Conservation (phyloP, 495 filamentous ascomycete genomes). For the Penicillium daleae region DNA sequence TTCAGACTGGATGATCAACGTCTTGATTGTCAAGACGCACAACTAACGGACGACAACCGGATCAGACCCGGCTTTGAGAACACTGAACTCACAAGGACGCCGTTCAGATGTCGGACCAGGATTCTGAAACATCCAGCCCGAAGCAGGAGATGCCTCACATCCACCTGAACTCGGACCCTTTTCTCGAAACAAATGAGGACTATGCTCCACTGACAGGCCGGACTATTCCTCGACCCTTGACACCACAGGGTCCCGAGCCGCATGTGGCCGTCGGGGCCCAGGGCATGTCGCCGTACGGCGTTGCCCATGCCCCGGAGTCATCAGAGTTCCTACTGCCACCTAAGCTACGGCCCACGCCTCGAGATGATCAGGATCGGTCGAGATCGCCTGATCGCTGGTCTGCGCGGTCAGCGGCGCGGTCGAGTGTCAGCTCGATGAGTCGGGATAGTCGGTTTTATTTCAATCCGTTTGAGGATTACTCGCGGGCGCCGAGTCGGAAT, state of each 20-base stretch:
- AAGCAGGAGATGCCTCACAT: conserved; percentile 52
- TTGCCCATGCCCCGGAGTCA: conserved; percentile 51
- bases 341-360: conserved; percentile 27
- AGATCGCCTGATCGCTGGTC: conserved; percentile 30
- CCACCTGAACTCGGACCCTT: conserved; percentile 62
- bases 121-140: conserved; percentile 13
- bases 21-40: neutral
- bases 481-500: conserved; percentile 60
- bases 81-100: neutral
- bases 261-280: conserved; percentile 19
- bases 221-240: conserved; percentile 31
- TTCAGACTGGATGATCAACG: neutral
- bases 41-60: conserved; percentile 1
- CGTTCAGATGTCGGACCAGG: conserved; percentile 28
- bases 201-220: conserved; percentile 28
- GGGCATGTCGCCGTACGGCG: conserved; percentile 33
- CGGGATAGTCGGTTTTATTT: conserved; percentile 53
- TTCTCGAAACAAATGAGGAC: conserved; percentile 37
- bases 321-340: conserved; percentile 66
- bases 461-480: conserved; percentile 54
- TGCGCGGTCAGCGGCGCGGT: conserved; percentile 24
- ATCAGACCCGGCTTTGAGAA: conserved; percentile 4
- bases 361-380: conserved; percentile 21
- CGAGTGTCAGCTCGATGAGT: conserved; percentile 45
- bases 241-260: conserved; percentile 20